phyloP scores from a whole-genome alignment of 495 filamentous ascomycete species.

The Xylaria telfairii region DNA sequence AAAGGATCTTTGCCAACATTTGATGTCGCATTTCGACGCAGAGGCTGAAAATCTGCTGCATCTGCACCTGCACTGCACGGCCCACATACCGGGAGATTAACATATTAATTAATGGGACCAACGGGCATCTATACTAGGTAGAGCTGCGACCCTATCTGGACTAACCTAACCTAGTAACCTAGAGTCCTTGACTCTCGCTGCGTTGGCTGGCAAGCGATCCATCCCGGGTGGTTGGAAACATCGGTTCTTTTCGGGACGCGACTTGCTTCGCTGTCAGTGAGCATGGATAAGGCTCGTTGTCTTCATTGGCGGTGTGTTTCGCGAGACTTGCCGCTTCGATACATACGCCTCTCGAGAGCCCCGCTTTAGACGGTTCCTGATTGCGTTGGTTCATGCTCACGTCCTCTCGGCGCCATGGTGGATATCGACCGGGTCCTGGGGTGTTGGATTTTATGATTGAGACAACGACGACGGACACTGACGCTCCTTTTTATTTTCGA shows the following conservation, averaged over 20 bases:
- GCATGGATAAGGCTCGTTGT: neutral
- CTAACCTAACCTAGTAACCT: neutral
- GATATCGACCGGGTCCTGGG: conserved; percentile 1
- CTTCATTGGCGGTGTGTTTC: conserved; percentile 9
- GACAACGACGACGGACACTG: neutral
- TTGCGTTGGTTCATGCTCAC: neutral
- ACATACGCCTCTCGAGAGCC: neutral
- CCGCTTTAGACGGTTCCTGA: neutral
- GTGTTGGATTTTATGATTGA: neutral
- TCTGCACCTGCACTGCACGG: conserved; percentile 2
- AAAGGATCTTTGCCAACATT: neutral
- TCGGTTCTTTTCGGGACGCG: conserved; percentile 14
- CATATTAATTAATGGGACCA: neutral
- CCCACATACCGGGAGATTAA: conserved; percentile 4
- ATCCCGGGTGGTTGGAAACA: neutral
- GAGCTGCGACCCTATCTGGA: neutral
- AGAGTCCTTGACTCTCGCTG: neutral
- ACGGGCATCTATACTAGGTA: conserved; percentile 11
- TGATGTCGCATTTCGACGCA: neutral
- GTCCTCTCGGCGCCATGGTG: neutral
- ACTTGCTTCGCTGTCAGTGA: conserved; percentile 3
- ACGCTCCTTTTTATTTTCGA: conserved; percentile 12
- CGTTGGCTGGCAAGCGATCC: neutral
- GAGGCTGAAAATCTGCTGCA: conserved; percentile 11
- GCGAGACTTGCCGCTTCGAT: neutral